Evolutionary conservation across 805 yeast genomes (phyloP), one percentile per base, ranked within the genome.

Genomic region (Komagataella kurtzmanii): DNA sequence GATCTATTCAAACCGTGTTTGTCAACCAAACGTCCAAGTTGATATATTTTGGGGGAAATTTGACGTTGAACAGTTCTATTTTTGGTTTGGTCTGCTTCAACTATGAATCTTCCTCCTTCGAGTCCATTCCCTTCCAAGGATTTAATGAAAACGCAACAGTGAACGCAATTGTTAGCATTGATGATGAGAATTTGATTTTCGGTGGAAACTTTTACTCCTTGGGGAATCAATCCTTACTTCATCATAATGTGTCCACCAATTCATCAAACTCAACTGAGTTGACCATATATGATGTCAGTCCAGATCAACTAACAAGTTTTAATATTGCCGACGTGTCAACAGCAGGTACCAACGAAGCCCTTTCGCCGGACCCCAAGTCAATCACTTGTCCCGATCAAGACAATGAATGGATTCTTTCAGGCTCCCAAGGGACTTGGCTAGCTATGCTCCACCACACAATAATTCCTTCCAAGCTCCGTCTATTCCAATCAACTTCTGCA

Each of bases 21-120:
- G 76, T 80, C 51, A 82, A 81, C 65, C 49, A 56, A 1, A 72
- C 70, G 47, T 63, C 66, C 40, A 65, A 75, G 19, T 52, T 77
- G 19, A 74, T 88, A 0, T 88, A 86, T 60, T 75, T 87, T 49
- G 99, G 97, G 7, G 99, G 99, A 18, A 73, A 77, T 54, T 78
- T 91, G 57, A 62, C 72, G 5, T 81, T 71, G 61, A 71, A 77
- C 52, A 63, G 68, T 48, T 53, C 49, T 10, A 71, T 81, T 6
- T 59, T 71, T 56, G 84, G 88, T 50, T 85, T 78, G 0, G 81
- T 85, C 7, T 66, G 80, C 3, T 91, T 87, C 73, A 74, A 87
- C 64, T 59, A 68, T 14, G 40, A 14, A 10, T 30, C 40, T 8
- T 56, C 74, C 0, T 57, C 74, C 3, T 58, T 71, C 18, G 36